A percentile compares a stretch with the other conserved stretches of the same genome.
Evolutionary conservation across 2,329 filamentous ascomycete genomes (phyloP).

Genomic region (Talaromyces sp.): DNA sequence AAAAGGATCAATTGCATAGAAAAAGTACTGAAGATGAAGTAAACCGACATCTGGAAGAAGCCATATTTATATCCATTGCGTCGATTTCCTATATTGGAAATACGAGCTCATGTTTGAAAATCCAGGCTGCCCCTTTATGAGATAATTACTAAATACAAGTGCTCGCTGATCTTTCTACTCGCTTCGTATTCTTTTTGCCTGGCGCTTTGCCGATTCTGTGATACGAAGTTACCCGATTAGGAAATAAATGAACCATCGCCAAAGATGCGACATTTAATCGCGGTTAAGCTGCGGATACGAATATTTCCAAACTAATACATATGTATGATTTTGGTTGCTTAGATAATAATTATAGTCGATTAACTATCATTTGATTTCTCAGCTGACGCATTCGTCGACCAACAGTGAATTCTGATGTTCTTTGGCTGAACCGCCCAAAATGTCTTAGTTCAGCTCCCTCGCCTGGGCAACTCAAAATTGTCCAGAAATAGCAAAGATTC

Average conservation of each 20-base stretch:
- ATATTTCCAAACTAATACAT: neutral
- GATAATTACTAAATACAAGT: neutral
- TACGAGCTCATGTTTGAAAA: neutral
- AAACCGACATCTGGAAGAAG: no score
- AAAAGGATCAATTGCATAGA: neutral
- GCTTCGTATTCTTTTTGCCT: neutral
- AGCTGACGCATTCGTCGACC: neutral
- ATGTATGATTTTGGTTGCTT: neutral
- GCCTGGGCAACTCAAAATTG: neutral
- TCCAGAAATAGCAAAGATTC: neutral
- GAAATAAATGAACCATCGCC: neutral
- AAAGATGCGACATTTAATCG: neutral
- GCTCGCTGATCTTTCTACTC: neutral
- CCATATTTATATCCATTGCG: neutral
- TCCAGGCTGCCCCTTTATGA: neutral
- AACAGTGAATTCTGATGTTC: neutral
- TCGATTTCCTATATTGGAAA: neutral
- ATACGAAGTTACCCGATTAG: neutral
- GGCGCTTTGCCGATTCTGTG: neutral
- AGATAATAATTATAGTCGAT: neutral
- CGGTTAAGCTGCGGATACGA: neutral
- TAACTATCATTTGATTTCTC: neutral
- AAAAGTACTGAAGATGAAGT: neutral
- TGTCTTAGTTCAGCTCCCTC: neutral
- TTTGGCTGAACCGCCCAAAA: neutral